Evolutionary conservation across 495 filamentous ascomycete species (phyloP), one percentile per base, ranked within the genome.

Genomic region (Aspergillus heteromorphus): DNA sequence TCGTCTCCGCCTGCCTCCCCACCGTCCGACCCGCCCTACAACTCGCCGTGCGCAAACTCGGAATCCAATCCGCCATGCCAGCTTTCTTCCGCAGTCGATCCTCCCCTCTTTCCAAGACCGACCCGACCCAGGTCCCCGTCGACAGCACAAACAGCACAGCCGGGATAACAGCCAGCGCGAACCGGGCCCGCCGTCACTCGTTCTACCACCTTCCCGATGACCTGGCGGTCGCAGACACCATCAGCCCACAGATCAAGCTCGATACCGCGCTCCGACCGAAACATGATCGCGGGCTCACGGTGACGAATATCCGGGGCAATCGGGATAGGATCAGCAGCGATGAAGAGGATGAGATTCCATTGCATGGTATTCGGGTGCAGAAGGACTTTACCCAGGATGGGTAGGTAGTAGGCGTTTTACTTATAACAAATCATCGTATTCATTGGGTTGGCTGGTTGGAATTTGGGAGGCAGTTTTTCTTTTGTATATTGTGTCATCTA

Each of bases 1-100:
- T 78, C 62, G 62, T 77, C 13, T 73, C 66, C 27, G 73, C 73
- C 51, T 75, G 72, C 56, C 68, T 78, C 13, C 73, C 73, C 4
- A 74, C 73, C n/a, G 49, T 78, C 13, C 64, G 63, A 1, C 73
- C 73, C 14, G 58, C 63, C 7, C 40, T 61, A 11, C 55, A 54
- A 7, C 48, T 57, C 40, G 51, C 23, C 23, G 51, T 57, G 25
- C 62, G 62, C 25, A 31, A 40, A 1, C 50, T 64, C 23, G 58
- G 53, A 16, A 48, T 61, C 45, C 53, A 59, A 21, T 25, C 45
- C 31, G 16, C 45, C 18, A 54, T 57, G 17, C 48, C 59, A 6
- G 53, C 55, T 1, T 16, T 61, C 6, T 41, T 61, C 30, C 56
- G 52, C 13, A 58, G 55, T 9, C 16, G 27, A 21, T 20, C 38